Base-by-base conservation (phyloP, 1,284 basidiomycete species). In the Tilletia setariae region DNA sequence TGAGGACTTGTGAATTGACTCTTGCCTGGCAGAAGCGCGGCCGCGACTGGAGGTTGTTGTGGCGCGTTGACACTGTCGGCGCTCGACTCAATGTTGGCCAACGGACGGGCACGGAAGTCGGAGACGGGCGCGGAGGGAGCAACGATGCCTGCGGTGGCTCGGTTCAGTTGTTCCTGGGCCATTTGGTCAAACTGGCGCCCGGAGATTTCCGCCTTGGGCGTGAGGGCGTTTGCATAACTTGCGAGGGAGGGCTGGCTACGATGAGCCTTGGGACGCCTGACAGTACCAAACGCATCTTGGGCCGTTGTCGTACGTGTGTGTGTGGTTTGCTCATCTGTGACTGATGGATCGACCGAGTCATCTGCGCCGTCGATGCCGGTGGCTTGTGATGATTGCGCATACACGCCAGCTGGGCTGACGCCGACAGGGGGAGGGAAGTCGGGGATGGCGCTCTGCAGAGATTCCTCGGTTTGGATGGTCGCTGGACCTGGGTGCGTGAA, bases 81-180 rank as follows among this genome's bases (percentile, higher is more conserved):
- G 2, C 2, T 16, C 19, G 32, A 47, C n/a, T 51, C 25, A 30
- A 64, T 28, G n/a, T 47, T 23, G 13, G 64, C 65, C 13, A 56
- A 16, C 23, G 65, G 25, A 11, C 32, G n/a, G 4, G 65, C 65
- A n/a, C 47, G 65, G 30, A 44, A 51, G 28, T 56, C 49, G 47
- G 28, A 15, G 2, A 35, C 51, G 49, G 42, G 47, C 19, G 21
- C 16, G 25, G 46, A 15, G 19, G 63, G 63, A 43, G 63, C 21
- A 23, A 23, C 59, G 65, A 42, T 71, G 68, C 35, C 70, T 66
- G 1, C 67, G 67, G 16, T 51, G 21, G 28, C 21, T 25, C 23
- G n/a, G 21, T n/a, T 16, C 8, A 59, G 28, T 28, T n/a, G 15
- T 25, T 59, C n/a, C 15, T 6, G 4, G 15, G 21, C 23, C 15